A percentile compares a stretch with the other conserved stretches of the same genome.
phyloP scores from a whole-genome alignment of 306 rosid species.

The Corylus americana region DNA sequence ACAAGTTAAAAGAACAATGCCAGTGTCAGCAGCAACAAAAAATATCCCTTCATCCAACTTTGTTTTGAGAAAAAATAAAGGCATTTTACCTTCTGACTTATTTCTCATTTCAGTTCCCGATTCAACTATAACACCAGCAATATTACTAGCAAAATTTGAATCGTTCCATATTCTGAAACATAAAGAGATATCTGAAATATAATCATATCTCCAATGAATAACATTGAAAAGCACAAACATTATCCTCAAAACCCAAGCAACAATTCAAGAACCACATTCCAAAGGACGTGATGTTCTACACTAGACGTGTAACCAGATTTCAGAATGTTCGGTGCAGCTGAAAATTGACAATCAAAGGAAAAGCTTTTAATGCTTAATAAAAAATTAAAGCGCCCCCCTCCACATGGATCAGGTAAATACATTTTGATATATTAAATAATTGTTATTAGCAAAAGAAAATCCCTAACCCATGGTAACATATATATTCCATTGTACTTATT shows the following conservation, averaged over 20 bases:
- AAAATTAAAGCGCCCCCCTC: no score
- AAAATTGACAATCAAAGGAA: no score
- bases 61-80: constrained; percentile 17
- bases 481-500: background rate
- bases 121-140: constrained; percentile 71
- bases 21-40: constrained; percentile 30
- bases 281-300: background rate
- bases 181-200: constrained; percentile 18
- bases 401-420: background rate
- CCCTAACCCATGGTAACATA: background rate
- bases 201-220: constrained; percentile 22
- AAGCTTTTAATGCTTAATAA: no score
- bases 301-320: background rate
- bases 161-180: constrained; percentile 59
- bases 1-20: constrained; percentile 27
- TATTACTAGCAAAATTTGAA: constrained; percentile 51
- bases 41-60: constrained; percentile 7
- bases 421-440: background rate
- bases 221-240: constrained; percentile 18
- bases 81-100: constrained; percentile 42
- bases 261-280: constrained; percentile 24
- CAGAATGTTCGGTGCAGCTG: background rate
- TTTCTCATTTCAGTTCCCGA: constrained; percentile 41
- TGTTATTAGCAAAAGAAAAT: background rate
- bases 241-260: constrained; percentile 4